Evolutionary conservation across 2,329 filamentous ascomycete species (phyloP).

Genomic region (Sporothrix dimorphospora): DNA sequence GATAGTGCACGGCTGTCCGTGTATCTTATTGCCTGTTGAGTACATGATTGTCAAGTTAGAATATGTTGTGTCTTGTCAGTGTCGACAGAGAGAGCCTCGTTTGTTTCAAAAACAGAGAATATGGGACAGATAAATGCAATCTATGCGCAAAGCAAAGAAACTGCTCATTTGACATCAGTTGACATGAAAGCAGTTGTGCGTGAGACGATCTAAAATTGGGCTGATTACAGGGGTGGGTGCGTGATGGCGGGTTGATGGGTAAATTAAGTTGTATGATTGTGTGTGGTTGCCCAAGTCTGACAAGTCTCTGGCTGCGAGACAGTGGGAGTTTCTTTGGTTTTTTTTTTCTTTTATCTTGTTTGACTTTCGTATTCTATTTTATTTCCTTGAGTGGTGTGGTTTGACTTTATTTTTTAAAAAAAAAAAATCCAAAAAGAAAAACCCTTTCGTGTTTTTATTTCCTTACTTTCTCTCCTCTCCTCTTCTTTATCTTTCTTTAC

Average conservation of each 20-base stretch:
- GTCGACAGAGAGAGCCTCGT: neutral
- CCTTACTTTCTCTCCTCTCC: neutral
- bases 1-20: neutral
- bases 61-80: neutral
- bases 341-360: too few relatives aligned
- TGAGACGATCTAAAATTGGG: neutral
- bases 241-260: neutral
- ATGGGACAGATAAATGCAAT: too few relatives aligned
- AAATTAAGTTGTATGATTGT: too few relatives aligned
- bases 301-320: too few relatives aligned
- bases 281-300: neutral
- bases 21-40: neutral
- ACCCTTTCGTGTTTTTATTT: neutral
- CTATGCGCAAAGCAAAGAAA: neutral
- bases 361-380: too few relatives aligned
- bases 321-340: too few relatives aligned
- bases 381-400: too few relatives aligned
- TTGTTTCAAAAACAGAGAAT: too few relatives aligned
- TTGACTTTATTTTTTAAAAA: too few relatives aligned
- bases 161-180: neutral
- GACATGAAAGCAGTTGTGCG: neutral
- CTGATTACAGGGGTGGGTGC: neutral
- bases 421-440: too few relatives aligned
- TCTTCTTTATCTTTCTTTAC: neutral
- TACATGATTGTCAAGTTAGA: neutral